A percentile compares a stretch with the other conserved stretches of the same genome.
These are phyloP conservation scores for Coemansia sp. DNA, from an alignment of 192 early-diverging fungal species.

Conservation along the genomic window DNA sequence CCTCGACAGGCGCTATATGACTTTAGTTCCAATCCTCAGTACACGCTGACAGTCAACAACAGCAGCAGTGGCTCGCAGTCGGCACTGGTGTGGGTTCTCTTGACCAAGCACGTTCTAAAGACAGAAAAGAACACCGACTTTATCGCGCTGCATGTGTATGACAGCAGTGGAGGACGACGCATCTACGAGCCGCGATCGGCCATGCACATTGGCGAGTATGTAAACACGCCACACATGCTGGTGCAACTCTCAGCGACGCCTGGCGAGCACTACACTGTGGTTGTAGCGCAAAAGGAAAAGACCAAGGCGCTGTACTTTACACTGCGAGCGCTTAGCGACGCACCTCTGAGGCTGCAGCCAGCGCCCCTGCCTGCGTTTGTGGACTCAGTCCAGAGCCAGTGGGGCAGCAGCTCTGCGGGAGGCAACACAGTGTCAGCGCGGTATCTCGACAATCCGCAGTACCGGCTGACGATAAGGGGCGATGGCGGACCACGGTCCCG, in stretches of 20 bases:
- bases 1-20: constrained; percentile 60
- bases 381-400: constrained; percentile 61
- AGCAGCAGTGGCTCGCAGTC: constrained; percentile 31
- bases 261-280: constrained; percentile 66
- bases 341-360: constrained; percentile 64
- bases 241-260: constrained; percentile 46
- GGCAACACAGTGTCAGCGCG: constrained; percentile 71
- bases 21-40: constrained; percentile 82
- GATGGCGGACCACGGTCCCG: constrained; percentile 19
- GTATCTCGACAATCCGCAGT: constrained; percentile 82
- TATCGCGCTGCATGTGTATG: constrained; percentile 86
- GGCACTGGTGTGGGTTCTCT: constrained; percentile 73
- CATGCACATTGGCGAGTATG: constrained; percentile 74
- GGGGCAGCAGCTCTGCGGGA: constrained; percentile 77
- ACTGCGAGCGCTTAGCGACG: constrained; percentile 68
- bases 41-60: constrained; percentile 65
- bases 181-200: constrained; percentile 71
- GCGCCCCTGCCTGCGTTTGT: constrained; percentile 55
- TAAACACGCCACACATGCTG: constrained; percentile 85
- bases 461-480: constrained; percentile 60
- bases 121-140: constrained; percentile 87
- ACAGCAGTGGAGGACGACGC: constrained; percentile 63
- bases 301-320: constrained; percentile 73
- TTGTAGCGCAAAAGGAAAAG: constrained; percentile 81
- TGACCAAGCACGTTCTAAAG: constrained; percentile 81